phyloP scores from a whole-genome alignment of 2,329 filamentous ascomycete species.

The Fusarium sp. region DNA sequence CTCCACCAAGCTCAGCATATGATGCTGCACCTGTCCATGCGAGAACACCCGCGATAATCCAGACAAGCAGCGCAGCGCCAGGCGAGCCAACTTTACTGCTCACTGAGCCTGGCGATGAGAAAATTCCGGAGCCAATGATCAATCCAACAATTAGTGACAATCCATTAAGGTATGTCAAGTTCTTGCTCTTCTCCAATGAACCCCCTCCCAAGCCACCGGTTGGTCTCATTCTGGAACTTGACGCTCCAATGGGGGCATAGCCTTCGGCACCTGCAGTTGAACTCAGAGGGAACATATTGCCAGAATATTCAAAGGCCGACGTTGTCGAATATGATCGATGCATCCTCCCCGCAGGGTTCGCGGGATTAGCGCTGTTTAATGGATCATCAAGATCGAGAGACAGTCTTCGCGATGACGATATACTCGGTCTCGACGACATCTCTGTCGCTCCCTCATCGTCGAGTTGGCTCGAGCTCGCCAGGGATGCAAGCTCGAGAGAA shows the following conservation, averaged over 20 bases:
- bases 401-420: conserved; percentile 90
- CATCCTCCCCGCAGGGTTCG: conserved; percentile 62
- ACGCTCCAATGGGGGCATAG: conserved; percentile 88
- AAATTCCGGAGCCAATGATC: conserved; percentile 97
- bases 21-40: conserved; percentile 97
- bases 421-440: conserved; percentile 82
- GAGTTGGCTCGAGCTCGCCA: conserved; percentile 80
- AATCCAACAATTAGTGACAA: conserved; percentile 90
- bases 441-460: conserved; percentile 69
- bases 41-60: conserved; percentile 89
- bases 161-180: conserved; percentile 93
- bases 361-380: conserved; percentile 69
- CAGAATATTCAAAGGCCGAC: conserved; percentile 95
- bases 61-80: conserved; percentile 90
- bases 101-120: conserved; percentile 93
- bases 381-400: conserved; percentile 88
- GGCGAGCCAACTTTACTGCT: conserved; percentile 92
- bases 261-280: conserved; percentile 77
- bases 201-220: conserved; percentile 72
- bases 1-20: conserved; percentile 94
- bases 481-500: conserved; percentile 94
- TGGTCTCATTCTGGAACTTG: conserved; percentile 66
- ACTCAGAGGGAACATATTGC: conserved; percentile 90
- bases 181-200: conserved; percentile 95
- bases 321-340: conserved; percentile 86